Conservation (phyloP, 2,329 filamentous ascomycete species). For the Diplodia corticola region DNA sequence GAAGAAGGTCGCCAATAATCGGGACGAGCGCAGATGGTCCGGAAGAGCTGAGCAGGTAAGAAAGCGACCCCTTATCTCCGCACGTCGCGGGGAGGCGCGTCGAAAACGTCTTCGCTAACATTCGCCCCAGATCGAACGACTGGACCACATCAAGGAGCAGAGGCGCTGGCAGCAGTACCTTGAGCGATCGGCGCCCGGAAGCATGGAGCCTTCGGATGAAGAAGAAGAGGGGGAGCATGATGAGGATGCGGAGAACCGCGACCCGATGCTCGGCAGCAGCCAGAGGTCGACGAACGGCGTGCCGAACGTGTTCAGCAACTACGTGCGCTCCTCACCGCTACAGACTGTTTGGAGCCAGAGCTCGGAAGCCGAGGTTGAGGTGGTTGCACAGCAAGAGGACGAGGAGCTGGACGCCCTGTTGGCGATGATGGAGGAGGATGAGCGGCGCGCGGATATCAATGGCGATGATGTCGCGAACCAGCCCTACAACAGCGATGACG, state of each 20-base stretch:
- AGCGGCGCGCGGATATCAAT: slow-evolving; percentile 2
- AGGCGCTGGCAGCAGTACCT: slow-evolving; percentile 49
- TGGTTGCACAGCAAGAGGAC: slow-evolving; percentile 17
- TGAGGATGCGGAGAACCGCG: slow-evolving; percentile 5
- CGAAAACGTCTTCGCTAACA: background rate
- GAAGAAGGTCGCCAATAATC: slow-evolving; percentile 52
- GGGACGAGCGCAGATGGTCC: slow-evolving; percentile 50
- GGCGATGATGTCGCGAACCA: slow-evolving; percentile 27
- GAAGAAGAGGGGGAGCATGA: slow-evolving; percentile 27
- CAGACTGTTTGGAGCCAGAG: slow-evolving; percentile 12
- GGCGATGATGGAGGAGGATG: slow-evolving; percentile 43
- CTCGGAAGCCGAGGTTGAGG: slow-evolving; percentile 10
- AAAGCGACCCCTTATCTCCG: background rate
- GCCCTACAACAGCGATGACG: slow-evolving; percentile 52
- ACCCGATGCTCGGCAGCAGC: slow-evolving; percentile 11
- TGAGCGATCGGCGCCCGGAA: slow-evolving; percentile 42
- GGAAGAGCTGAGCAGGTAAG: slow-evolving; percentile 34
- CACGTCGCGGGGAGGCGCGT: background rate
- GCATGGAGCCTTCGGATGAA: slow-evolving; percentile 30
- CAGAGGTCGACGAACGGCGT: background rate
- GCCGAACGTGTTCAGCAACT: background rate
- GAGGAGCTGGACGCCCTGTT: slow-evolving; percentile 48
- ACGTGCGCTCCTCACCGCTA: background rate
- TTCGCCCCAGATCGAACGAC: slow-evolving; percentile 44
- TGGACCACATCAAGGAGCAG: slow-evolving; percentile 48